Percentiles rank a stretch among this genome's conserved stretches.
Evolutionary conservation across 805 yeast species (phyloP).

Genomic region (Myxozyma sirexii): DNA sequence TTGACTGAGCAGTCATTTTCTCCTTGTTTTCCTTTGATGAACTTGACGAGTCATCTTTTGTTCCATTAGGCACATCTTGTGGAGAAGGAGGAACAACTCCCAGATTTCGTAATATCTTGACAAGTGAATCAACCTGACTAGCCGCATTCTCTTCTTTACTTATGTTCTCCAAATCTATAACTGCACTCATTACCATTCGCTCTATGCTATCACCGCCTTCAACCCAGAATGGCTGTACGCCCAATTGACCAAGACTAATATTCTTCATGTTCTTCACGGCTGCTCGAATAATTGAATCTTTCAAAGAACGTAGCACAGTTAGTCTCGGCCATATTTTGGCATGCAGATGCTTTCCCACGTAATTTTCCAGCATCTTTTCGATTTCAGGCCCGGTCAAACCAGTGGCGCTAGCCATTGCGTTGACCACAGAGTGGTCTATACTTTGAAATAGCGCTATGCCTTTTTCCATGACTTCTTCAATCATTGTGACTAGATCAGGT

Average conservation of each 20-base stretch:
- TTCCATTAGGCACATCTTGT: constrained; percentile 22
- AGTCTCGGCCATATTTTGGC: constrained; percentile 65
- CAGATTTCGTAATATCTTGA: constrained; percentile 35
- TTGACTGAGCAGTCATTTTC: constrained; percentile 19
- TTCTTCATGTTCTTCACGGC: constrained; percentile 38
- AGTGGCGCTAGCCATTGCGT: constrained; percentile 37
- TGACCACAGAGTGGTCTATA: constrained; percentile 38
- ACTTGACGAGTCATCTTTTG: constrained; percentile 14
- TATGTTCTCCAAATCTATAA: constrained; percentile 53
- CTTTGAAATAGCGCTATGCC: constrained; percentile 45
- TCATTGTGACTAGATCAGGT: constrained; percentile 40
- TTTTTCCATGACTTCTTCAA: constrained; percentile 40
- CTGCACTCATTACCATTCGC: constrained; percentile 54
- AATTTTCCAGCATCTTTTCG: constrained; percentile 62
- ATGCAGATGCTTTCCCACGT: constrained; percentile 70
- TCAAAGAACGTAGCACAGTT: constrained; percentile 38
- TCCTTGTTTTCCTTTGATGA: constrained; percentile 34
- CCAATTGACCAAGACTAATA: constrained; percentile 50
- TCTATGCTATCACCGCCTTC: constrained; percentile 44
- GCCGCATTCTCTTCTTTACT: constrained; percentile 38
- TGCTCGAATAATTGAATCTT: constrained; percentile 35
- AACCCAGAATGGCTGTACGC: constrained; percentile 43
- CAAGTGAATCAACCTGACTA: constrained; percentile 44
- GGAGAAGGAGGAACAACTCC: constrained; percentile 35
- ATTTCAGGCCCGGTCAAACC: constrained; percentile 41